Evolutionary conservation across 1,284 basidiomycete genomes (phyloP), one percentile per base, ranked within the genome.

Genomic region (Wallemia hederae): DNA sequence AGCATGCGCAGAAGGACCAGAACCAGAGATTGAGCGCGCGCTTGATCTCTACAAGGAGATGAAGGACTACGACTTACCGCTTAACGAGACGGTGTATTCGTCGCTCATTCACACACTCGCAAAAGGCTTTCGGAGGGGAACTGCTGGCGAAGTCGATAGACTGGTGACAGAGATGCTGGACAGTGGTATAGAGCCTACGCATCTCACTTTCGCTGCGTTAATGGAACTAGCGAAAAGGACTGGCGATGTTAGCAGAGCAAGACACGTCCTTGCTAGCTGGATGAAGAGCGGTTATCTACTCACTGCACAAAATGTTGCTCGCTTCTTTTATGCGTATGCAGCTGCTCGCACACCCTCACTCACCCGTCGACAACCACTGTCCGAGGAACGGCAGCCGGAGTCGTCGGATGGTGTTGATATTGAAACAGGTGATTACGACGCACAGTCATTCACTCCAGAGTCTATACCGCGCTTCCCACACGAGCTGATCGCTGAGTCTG

Each of bases 41-140:
- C 74, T 94, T 56, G 92, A 98, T 69, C 75, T 98, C 1, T 94
- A 87, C 78, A 80, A 79, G 25, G 92, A 98, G 69, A 90, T 98
- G 87, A 80, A 79, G 1, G 74, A 80, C 1, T 80, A 82, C 64
- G 75, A 78, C 59, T 65, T 87, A 1, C 62, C 70, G 15, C 86
- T 92, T 0, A 81, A 78, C 0, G 74, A 76, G 1, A 77, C 75
- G 2, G 77, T 85, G 7, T 98, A 89, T 69, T 82, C 83, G 63
- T 85, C 85, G 0, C 72, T 86, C 61, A 91, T 97, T 64, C 74
- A 80, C 17, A 85, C 83, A 0, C 70, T 70, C 83, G 83, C 69
- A 77, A 80, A 49, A 70, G 60, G 69, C 80, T 61, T 75, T 82
- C 68, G 56, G 71, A 58, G 60, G 77, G 74, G 64, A 70, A 72